Conservation (phyloP, 78 protist genomes). For the Dictyostelium citrinum region DNA sequence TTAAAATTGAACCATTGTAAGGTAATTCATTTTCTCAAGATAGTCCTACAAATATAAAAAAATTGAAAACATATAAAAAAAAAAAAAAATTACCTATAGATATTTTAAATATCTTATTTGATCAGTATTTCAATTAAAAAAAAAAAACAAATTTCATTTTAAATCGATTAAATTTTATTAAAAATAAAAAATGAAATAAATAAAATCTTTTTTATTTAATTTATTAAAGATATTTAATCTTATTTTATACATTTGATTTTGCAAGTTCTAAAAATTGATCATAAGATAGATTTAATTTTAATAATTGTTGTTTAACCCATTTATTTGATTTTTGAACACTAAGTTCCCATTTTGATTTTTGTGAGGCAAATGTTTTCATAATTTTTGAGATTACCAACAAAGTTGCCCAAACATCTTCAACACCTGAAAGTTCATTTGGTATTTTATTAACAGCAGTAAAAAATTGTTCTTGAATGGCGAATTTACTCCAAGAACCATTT, state of each 20-base stretch:
- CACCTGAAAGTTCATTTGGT: neutral
- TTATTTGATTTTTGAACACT: slow-evolving; percentile 14
- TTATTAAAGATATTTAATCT: neutral
- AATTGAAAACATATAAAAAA: no score
- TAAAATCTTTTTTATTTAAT: no score
- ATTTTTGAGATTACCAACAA: slow-evolving; percentile 22
- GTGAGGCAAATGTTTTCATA: neutral
- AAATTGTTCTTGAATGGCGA: neutral
- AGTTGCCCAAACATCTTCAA: slow-evolving; percentile 24
- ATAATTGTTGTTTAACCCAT: slow-evolving; percentile 37
- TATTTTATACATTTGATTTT: neutral
- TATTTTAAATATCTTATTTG: no score
- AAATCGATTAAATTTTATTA: no score
- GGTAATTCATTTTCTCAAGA: no score
- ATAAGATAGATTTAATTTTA: neutral
- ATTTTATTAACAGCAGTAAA: neutral
- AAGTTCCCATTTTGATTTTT: slow-evolving; percentile 28
- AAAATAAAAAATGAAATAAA: no score
- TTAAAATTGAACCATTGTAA: no score
- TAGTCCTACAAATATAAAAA: no score
- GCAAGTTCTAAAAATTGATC: neutral
- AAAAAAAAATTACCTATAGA: no score
- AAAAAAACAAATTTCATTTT: no score
- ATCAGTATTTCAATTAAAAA: no score
- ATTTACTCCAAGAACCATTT: slow-evolving; percentile 32